Evolutionary conservation across 306 rosid genomes (phyloP), one percentile per base, ranked within the genome.

Genomic region (Heteromeles arbutifolia): DNA sequence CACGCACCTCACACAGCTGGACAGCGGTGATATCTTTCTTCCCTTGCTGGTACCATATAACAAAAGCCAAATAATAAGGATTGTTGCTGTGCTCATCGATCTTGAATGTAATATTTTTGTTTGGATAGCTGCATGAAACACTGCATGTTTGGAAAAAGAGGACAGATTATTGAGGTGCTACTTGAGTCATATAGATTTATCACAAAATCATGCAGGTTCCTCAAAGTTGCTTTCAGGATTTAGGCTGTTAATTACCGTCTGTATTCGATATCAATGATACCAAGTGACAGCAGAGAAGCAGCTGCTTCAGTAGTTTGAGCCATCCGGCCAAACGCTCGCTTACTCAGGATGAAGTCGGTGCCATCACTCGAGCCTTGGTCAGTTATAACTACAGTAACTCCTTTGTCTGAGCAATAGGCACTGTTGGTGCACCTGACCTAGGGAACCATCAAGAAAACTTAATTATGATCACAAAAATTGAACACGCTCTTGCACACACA

Each of bases 11-110:
- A 39, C 98, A 94, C 41, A 90, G 91, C 72, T 87, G 98, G 52
- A 90, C 93, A 39, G 97, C 97, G 31, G 97, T 87, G 80, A 92
- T 92, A 67, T 94, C 97, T 64, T 88, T 90, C 67, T 44, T 88
- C 79, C 97, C 98, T 82, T 92, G 98, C 75, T 94, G 98, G 84
- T 70, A 87, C 93, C 92, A 85, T 63, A 94, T 50, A 59, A 87
- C 97, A 87, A 92, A 94, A 66, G 92, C 97, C 82, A 94, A 86
- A 78, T 80, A 94, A 59, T 87, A 44, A 77, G 98, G 98, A 70
- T 86, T 74, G 77, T 69, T 50, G 81, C 96, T 94, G 56, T 80
- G 80, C 83, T 92, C 93, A 21, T 94, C 88, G 15, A 94, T 94
- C 88, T 94, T 90, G 61, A 94, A 44, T 50, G 87, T 88, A 13